These are phyloP conservation scores for Hypomontagnella monticulosa DNA, from an alignment of 495 filamentous ascomycete species.

Conservation along the genomic window DNA sequence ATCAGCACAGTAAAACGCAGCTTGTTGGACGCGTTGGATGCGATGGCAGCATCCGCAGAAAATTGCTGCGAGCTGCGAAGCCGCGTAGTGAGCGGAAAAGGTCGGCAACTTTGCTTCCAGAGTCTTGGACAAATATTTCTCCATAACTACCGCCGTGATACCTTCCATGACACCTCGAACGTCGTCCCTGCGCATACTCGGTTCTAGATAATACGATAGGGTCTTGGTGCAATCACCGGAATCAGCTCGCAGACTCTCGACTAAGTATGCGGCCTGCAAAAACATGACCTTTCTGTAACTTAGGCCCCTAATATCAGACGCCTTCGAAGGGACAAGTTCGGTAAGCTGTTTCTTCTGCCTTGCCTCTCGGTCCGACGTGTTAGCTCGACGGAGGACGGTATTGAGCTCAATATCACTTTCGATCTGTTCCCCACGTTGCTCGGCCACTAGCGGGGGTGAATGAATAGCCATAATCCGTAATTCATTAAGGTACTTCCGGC, in stretches of 20 bases:
- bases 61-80: conserved; percentile 83
- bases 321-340: conserved; percentile 74
- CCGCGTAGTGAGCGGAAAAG: conserved; percentile 86
- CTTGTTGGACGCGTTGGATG: conserved; percentile 85
- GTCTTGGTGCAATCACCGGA: conserved; percentile 88
- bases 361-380: conserved; percentile 75
- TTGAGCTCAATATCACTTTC: conserved; percentile 97
- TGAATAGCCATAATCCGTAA: conserved; percentile 83
- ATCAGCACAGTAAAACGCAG: conserved; percentile 82
- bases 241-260: conserved; percentile 84
- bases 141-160: conserved; percentile 77
- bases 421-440: conserved; percentile 83
- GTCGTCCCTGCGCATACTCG: conserved; percentile 78
- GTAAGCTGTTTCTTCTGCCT: conserved; percentile 83
- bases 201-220: conserved; percentile 90
- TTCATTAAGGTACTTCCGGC: conserved; percentile 73
- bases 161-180: conserved; percentile 88
- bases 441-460: conserved; percentile 83
- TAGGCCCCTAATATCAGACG: conserved; percentile 78
- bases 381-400: conserved; percentile 84
- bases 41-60: conserved; percentile 92
- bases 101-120: conserved; percentile 72
- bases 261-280: conserved; percentile 82
- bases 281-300: conserved; percentile 91
- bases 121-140: conserved; percentile 76